phyloP scores from a whole-genome alignment of 2,329 filamentous ascomycete species.

The Boeremia exigua region DNA sequence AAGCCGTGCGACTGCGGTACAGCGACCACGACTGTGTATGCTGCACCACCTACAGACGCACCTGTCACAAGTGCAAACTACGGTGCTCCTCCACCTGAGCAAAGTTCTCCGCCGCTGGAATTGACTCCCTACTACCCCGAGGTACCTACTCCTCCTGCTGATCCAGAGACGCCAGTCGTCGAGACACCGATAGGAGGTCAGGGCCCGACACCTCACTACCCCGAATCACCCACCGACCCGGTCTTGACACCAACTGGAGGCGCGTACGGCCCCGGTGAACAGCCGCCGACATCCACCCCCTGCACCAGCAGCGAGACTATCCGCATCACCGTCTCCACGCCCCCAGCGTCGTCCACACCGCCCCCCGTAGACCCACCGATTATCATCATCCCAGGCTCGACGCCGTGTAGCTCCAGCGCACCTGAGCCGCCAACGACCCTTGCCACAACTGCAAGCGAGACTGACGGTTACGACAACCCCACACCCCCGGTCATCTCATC shows the following conservation, averaged over 20 bases:
- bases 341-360: neutral
- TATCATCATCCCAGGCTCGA: neutral
- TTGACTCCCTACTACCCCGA: conserved; percentile 1
- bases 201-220: neutral
- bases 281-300: neutral
- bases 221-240: neutral
- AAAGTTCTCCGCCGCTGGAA: neutral
- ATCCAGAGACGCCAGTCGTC: neutral
- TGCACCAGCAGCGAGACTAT: neutral
- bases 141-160: neutral
- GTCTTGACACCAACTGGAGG: neutral
- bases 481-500: too few relatives aligned
- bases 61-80: neutral
- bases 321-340: conserved; percentile 13
- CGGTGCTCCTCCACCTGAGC: neutral
- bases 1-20: conserved; percentile 6
- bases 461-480: neutral
- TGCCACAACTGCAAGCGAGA: neutral
- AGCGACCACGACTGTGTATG: conserved; percentile 5
- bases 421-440: neutral
- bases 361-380: neutral
- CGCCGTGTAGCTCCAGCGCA: neutral
- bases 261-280: neutral
- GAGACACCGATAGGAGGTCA: neutral
- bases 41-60: neutral